Percentiles rank a stretch among this genome's conserved stretches.
These are phyloP conservation scores for Umbilicus rupestris DNA, from an alignment of 164 flowering plant species.

Conservation along the genomic window DNA sequence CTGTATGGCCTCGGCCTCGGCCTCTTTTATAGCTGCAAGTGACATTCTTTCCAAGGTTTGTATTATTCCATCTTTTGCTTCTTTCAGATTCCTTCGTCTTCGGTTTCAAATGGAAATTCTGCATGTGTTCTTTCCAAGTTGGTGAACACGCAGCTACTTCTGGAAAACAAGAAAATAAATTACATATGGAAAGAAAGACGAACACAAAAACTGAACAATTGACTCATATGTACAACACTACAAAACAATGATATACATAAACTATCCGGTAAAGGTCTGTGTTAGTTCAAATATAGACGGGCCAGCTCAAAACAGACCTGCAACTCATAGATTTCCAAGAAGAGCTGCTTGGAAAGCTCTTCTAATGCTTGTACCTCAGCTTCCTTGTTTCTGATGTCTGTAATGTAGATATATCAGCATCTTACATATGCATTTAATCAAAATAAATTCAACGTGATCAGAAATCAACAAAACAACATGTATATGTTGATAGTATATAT, in stretches of 20 bases:
- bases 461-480: background rate
- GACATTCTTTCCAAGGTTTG: no score
- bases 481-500: background rate
- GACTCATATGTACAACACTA: background rate
- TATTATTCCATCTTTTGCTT: no score
- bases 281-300: background rate
- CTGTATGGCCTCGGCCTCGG: no score
- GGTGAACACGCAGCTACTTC: no score
- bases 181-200: no score
- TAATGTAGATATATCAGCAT: background rate
- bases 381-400: constrained; percentile 77
- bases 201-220: background rate
- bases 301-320: constrained; percentile 39
- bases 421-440: background rate
- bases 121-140: no score
- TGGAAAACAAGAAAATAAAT: no score
- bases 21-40: no score
- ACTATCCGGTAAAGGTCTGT: background rate
- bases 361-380: constrained; percentile 91
- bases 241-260: background rate
- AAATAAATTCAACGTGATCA: no score
- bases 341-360: constrained; percentile 91
- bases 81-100: no score
- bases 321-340: constrained; percentile 89
- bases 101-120: no score